Evolutionary conservation across 768 basidiomycete species (phyloP), one percentile per base, ranked within the genome.

Genomic region (Rhodotorula babjevae): DNA sequence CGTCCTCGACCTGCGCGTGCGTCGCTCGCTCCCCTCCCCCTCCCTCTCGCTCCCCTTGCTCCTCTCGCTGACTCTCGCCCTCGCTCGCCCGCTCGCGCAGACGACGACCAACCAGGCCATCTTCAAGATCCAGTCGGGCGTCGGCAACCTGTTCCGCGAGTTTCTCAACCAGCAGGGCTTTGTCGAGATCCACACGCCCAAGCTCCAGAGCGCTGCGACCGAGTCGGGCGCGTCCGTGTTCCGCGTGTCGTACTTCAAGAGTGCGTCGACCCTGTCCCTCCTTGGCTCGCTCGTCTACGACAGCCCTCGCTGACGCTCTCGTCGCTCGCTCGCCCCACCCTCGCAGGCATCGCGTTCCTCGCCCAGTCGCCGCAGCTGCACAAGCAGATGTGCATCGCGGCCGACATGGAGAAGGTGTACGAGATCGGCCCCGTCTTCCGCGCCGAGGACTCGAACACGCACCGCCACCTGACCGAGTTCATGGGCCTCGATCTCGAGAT

Each of bases 351-450:
- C 76, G 96, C 96, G 5, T 99, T 85, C 84, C 86, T 99, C 53
- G 96, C 96, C 29, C 96, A 99, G 81, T 93, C 91, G 52, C 96
- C 96, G 53, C 96, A 99, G 80, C 85, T 98, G 25, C 92, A 93
- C 63, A 99, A 99, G 82, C 96, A 99, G 82, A 99, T 99, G 96
- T 91, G 90, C 71, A 98, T 99, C 78, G 93, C 96, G 47, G 93
- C 92, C 65, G 96, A 98, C 83, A 93, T 98, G 80, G 96, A 98
- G 81, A 87, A 93, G 46, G 96, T 99, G 15, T 99, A 94, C 82
- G 96, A 99, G 82, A 93, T 99, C 72, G 96, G 89, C 0, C 84
- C 84, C 56, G 95, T 98, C 67, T 98, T 98, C 85, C 92, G 96
- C 73, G 96, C 96, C 25, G 96, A 98, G 82, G 88, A 98, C 81